A percentile compares a stretch with the other conserved stretches of the same genome.
Conservation (phyloP, 116 monocot species). For the Phalaenopsis hybrid region DNA sequence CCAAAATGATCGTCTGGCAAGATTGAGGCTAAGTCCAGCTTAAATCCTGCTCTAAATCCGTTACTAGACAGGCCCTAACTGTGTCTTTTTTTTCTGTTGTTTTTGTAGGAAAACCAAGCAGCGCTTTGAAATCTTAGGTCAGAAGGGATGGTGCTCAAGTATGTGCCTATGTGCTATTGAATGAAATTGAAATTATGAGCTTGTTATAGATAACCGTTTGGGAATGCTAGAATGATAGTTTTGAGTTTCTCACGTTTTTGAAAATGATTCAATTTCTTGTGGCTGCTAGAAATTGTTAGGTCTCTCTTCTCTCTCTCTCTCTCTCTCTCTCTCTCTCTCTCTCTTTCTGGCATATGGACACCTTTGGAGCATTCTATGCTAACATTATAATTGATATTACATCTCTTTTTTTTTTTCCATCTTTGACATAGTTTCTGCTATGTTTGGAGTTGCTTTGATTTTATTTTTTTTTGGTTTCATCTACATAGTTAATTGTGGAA, state of each 20-base stretch:
- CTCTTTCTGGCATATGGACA: background rate
- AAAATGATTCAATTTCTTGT: background rate
- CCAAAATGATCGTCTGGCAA: too few relatives aligned
- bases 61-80: too few relatives aligned
- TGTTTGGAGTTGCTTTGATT: background rate
- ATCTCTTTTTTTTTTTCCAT: background rate
- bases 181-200: background rate
- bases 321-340: too few relatives aligned
- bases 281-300: background rate
- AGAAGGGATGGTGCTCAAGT: conserved; percentile 41
- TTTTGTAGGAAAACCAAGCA: background rate
- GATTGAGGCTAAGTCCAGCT: too few relatives aligned
- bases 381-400: background rate
- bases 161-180: conserved; percentile 4
- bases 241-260: background rate
- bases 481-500: background rate
- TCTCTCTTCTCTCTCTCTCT: too few relatives aligned
- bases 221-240: background rate
- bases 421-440: background rate
- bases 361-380: background rate
- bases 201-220: background rate
- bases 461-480: background rate
- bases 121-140: background rate
- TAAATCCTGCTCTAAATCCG: too few relatives aligned
- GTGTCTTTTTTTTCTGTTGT: background rate